Evolutionary conservation across 2,329 filamentous ascomycete species (phyloP).

Genomic region (Phialocephala subalpina): DNA sequence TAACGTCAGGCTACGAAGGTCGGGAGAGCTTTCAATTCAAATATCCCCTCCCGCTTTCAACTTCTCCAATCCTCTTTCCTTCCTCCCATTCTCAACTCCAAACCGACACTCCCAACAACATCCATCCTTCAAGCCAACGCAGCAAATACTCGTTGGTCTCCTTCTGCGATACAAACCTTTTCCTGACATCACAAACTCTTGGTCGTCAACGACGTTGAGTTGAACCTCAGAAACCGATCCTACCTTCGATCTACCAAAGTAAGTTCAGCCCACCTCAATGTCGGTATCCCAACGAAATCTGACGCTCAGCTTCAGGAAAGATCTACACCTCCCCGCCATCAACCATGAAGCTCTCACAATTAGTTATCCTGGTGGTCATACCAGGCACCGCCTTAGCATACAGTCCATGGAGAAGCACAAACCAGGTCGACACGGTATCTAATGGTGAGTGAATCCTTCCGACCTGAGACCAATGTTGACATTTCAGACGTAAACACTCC

Average conservation of each 20-base stretch:
- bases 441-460: conserved; percentile 4
- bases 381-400: conserved; percentile 19
- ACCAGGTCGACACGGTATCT: background rate
- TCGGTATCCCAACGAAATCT: background rate
- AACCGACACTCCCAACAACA: background rate
- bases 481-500: conserved; percentile 6
- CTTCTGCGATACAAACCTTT: background rate
- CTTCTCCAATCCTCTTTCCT: conserved; percentile 15
- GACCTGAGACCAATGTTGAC: background rate
- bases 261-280: background rate
- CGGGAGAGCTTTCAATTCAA: conserved; percentile 8
- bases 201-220: background rate
- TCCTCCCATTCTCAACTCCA: background rate
- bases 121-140: background rate
- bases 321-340: background rate
- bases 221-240: background rate
- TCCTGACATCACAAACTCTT: background rate
- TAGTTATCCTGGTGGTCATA: conserved; percentile 11
- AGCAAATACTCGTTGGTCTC: background rate
- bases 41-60: conserved; percentile 7
- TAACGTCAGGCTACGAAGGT: background rate
- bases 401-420: conserved; percentile 21
- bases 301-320: background rate
- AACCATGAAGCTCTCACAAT: conserved; percentile 23
- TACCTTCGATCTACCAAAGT: background rate